phyloP scores from a whole-genome alignment of 1,139 yeast genomes.

The Saccharomycopsis crataegensis region DNA sequence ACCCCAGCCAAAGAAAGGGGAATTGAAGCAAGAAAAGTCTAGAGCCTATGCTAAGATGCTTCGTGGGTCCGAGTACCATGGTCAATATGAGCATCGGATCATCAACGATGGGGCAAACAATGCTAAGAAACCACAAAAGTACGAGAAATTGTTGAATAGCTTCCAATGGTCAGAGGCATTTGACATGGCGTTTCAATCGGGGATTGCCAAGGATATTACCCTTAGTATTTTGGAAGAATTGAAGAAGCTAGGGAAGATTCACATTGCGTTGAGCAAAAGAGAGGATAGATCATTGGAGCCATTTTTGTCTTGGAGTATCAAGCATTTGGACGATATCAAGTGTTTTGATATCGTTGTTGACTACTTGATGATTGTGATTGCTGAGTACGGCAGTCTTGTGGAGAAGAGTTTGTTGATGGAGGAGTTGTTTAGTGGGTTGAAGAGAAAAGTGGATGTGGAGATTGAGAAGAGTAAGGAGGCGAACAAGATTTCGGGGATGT shows the following conservation, averaged over 20 bases:
- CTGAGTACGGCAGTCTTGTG: constrained; percentile 64
- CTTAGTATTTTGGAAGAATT: constrained; percentile 78
- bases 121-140: constrained; percentile 61
- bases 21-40: constrained; percentile 26
- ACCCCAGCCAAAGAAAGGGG: constrained; percentile 36
- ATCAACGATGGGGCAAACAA: constrained; percentile 48
- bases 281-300: constrained; percentile 87
- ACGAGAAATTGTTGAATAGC: constrained; percentile 76
- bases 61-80: constrained; percentile 85
- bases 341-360: constrained; percentile 72
- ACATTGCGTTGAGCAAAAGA: constrained; percentile 68
- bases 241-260: constrained; percentile 79
- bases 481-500: constrained; percentile 86
- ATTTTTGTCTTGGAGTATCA: constrained; percentile 72
- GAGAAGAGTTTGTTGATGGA: constrained; percentile 77
- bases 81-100: constrained; percentile 76
- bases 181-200: constrained; percentile 75
- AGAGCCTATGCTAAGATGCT: constrained; percentile 64
- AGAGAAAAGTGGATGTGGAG: constrained; percentile 57
- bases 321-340: constrained; percentile 71
- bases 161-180: constrained; percentile 92
- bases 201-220: constrained; percentile 71
- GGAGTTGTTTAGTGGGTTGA: constrained; percentile 55
- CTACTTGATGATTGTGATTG: constrained; percentile 74
- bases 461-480: constrained; percentile 81